A percentile compares a stretch with the other conserved stretches of the same genome.
Conservation (phyloP, 2,329 filamentous ascomycete genomes). For the Kalaharituber pfeilii region DNA sequence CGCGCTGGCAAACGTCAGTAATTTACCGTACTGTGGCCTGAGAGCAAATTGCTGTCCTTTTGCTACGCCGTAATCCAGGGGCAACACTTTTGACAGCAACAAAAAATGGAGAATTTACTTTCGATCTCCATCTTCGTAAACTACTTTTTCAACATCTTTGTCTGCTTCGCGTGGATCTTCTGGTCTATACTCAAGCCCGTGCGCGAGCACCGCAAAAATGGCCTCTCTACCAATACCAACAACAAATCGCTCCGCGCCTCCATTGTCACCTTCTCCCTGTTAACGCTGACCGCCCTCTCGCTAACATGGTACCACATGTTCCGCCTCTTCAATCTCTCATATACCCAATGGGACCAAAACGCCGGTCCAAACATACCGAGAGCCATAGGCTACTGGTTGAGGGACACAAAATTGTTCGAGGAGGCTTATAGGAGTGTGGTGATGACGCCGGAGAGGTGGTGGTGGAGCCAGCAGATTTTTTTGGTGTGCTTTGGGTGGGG, state of each 20-base stretch:
- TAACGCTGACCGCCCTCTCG: not conserved
- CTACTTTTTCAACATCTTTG: not conserved
- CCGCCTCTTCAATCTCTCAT: conserved; percentile 4
- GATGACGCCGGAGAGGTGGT: conserved; percentile 6
- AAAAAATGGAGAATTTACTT: not conserved
- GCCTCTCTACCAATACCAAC: no score
- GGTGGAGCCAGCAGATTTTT: conserved; percentile 11
- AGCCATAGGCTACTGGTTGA: conserved; percentile 1
- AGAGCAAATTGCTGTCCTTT: no score
- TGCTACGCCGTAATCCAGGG: no score
- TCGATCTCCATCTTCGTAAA: not conserved
- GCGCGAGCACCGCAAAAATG: not conserved
- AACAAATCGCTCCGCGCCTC: not conserved
- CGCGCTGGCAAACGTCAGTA: no score
- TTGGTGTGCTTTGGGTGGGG: conserved; percentile 8
- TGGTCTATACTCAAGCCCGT: not conserved
- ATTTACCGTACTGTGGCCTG: no score
- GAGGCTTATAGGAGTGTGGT: conserved; percentile 7
- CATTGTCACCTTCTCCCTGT: not conserved
- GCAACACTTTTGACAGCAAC: no score
- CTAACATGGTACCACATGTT: conserved; percentile 1
- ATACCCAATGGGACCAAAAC: conserved; percentile 25
- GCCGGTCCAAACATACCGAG: conserved; percentile 23
- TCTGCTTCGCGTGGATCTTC: not conserved
- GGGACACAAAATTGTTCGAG: conserved; percentile 7